Percentiles rank a stretch among this genome's conserved stretches.
These are phyloP conservation scores for Mycena galopus DNA, from an alignment of 768 basidiomycete species.

Conservation along the genomic window DNA sequence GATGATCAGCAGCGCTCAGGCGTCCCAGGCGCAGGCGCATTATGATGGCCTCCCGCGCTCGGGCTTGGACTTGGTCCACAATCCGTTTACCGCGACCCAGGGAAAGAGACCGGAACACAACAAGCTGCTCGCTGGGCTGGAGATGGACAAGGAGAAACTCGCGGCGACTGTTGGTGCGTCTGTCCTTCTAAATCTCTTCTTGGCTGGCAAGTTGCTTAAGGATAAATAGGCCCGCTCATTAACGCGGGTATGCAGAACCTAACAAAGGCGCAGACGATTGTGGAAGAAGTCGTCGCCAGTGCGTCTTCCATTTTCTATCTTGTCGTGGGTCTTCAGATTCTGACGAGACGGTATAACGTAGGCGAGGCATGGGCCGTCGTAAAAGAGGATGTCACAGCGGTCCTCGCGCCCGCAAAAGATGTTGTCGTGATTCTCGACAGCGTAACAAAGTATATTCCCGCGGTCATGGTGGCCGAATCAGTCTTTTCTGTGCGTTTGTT, in stretches of 20 bases:
- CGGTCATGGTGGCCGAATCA: conserved; percentile 32
- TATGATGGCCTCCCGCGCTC: background rate
- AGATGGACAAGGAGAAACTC: conserved; percentile 33
- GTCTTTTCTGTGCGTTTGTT: conserved; percentile 30
- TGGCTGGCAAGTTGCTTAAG: background rate
- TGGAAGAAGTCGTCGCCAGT: conserved; percentile 28
- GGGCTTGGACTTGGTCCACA: too few species aligned
- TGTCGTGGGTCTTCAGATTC: background rate
- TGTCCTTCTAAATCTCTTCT: background rate
- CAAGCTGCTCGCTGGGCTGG: background rate
- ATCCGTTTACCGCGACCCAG: too few species aligned
- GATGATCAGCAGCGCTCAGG: background rate
- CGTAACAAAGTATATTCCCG: conserved; percentile 34
- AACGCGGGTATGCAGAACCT: conserved; percentile 32
- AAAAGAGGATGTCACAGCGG: conserved; percentile 29
- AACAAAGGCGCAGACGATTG: conserved; percentile 34
- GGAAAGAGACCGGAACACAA: background rate
- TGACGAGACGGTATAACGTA: background rate
- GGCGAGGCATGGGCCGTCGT: conserved; percentile 32
- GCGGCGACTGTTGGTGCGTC: conserved; percentile 32
- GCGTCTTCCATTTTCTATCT: background rate
- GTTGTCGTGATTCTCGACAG: conserved; percentile 37
- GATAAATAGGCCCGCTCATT: conserved; percentile 25
- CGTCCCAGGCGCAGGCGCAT: background rate
- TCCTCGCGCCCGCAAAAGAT: conserved; percentile 41